phyloP scores from a whole-genome alignment of 176 grass and related monocot genomes.

The Triticum turgidum region DNA sequence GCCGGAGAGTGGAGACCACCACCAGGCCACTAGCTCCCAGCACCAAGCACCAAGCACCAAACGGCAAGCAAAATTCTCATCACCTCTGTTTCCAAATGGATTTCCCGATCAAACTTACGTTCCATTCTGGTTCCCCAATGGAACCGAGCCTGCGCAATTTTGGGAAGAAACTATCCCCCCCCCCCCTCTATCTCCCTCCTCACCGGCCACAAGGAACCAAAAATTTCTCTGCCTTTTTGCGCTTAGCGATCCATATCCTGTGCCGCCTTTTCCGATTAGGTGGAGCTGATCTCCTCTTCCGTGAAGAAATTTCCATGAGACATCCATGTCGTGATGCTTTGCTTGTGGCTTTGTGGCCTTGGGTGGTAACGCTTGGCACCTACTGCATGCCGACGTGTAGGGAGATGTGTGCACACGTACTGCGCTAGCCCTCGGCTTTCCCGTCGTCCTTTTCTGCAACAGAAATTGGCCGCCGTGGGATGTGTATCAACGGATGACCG shows the following conservation, averaged over 20 bases:
- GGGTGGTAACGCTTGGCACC: constrained; percentile 37
- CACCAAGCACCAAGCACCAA: not conserved
- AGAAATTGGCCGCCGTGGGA: not conserved
- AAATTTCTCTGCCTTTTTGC: not conserved
- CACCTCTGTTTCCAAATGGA: not conserved
- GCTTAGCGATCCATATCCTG: not conserved
- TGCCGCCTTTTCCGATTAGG: constrained; percentile 24
- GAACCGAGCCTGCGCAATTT: too few species aligned
- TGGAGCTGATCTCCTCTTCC: not conserved
- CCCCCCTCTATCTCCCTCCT: too few species aligned
- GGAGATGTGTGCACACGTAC: constrained; percentile 22
- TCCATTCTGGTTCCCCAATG: too few species aligned
- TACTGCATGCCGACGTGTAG: constrained; percentile 48
- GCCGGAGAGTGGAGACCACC: not conserved
- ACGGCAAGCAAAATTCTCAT: not conserved
- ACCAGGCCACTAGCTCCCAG: not conserved
- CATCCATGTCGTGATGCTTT: not conserved
- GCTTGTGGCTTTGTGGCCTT: not conserved
- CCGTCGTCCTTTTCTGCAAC: constrained; percentile 29
- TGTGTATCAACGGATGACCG: not conserved
- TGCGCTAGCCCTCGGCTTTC: not conserved
- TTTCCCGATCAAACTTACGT: too few species aligned
- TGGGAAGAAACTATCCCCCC: too few species aligned
- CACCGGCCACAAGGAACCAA: not conserved
- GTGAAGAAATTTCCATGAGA: constrained; percentile 32